These are phyloP conservation scores for Sphaerosporella brunnea DNA, from an alignment of 495 filamentous ascomycete species.

Conservation along the genomic window DNA sequence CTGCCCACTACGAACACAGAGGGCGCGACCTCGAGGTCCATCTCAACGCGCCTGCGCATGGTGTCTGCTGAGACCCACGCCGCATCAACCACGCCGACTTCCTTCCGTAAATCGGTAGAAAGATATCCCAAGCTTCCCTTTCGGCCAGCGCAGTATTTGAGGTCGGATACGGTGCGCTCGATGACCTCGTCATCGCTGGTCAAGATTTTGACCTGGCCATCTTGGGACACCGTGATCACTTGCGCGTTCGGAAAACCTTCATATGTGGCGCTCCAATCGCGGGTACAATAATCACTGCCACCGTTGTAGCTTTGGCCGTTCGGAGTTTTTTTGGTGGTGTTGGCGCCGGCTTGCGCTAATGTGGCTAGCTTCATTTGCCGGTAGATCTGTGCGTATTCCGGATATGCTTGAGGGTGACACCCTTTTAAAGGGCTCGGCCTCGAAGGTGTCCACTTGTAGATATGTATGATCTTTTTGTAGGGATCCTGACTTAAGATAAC, in stretches of 20 bases:
- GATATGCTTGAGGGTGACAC: slow-evolving; percentile 49
- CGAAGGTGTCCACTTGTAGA: slow-evolving; percentile 44
- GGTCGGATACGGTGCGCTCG: slow-evolving; percentile 31
- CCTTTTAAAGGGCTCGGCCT: slow-evolving; percentile 41
- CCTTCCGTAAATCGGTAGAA: slow-evolving; percentile 32
- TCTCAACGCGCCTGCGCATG: slow-evolving; percentile 37
- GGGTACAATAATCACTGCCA: too few species aligned
- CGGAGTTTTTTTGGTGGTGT: slow-evolving; percentile 7
- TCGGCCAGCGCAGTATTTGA: slow-evolving; percentile 46
- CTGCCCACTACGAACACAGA: slow-evolving; percentile 46
- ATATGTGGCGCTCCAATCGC: slow-evolving; percentile 26
- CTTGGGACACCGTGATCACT: slow-evolving; percentile 30
- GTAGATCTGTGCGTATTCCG: slow-evolving; percentile 46
- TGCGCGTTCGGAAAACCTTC: slow-evolving; percentile 43
- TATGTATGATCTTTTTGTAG: slow-evolving; percentile 39
- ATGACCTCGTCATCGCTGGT: slow-evolving; percentile 32
- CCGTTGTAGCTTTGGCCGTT: not conserved
- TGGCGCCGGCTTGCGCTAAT: slow-evolving; percentile 25
- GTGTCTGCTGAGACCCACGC: slow-evolving; percentile 37
- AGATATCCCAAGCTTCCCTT: slow-evolving; percentile 43
- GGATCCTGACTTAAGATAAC: slow-evolving; percentile 42
- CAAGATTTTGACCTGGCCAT: slow-evolving; percentile 32
- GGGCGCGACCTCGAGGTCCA: slow-evolving; percentile 37
- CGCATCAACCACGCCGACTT: slow-evolving; percentile 31
- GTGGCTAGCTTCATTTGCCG: slow-evolving; percentile 44